A percentile compares a stretch with the other conserved stretches of the same genome.
Evolutionary conservation across 2,329 filamentous ascomycete species (phyloP).

Genomic region (Cryphonectria naterciae): DNA sequence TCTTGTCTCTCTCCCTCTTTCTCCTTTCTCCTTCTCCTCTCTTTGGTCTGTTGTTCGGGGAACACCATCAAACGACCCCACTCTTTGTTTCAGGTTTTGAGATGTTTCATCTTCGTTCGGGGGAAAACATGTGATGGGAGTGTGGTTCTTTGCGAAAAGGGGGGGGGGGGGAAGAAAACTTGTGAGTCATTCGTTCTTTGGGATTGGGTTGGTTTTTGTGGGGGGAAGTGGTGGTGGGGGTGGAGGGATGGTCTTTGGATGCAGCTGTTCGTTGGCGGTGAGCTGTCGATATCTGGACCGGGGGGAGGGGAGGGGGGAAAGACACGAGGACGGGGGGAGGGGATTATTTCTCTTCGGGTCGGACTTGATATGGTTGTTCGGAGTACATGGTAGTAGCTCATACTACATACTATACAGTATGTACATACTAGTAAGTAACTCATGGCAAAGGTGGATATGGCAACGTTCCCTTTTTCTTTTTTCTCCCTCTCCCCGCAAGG

Average conservation of each 20-base stretch:
- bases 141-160: not conserved
- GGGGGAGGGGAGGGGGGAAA: not conserved
- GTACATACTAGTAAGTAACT: not conserved
- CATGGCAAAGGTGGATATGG: constrained; percentile 18
- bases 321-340: not conserved
- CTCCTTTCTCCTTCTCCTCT: too few relatives aligned
- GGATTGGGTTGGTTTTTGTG: not conserved
- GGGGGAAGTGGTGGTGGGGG: too few relatives aligned
- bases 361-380: not conserved
- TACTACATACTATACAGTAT: not conserved
- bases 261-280: constrained; percentile 17
- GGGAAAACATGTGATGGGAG: not conserved
- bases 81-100: constrained; percentile 15
- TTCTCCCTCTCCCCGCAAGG: not conserved
- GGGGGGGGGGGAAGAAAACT: too few relatives aligned
- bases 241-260: not conserved
- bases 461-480: constrained; percentile 6
- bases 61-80: not conserved
- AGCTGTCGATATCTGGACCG: not conserved
- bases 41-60: not conserved
- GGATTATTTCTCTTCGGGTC: too few relatives aligned
- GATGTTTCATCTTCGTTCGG: constrained; percentile 10
- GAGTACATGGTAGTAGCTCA: not conserved
- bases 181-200: constrained; percentile 3
- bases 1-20: not conserved